These are phyloP conservation scores for Alternaria burnsii DNA, from an alignment of 2,329 filamentous ascomycete species.

Conservation along the genomic window DNA sequence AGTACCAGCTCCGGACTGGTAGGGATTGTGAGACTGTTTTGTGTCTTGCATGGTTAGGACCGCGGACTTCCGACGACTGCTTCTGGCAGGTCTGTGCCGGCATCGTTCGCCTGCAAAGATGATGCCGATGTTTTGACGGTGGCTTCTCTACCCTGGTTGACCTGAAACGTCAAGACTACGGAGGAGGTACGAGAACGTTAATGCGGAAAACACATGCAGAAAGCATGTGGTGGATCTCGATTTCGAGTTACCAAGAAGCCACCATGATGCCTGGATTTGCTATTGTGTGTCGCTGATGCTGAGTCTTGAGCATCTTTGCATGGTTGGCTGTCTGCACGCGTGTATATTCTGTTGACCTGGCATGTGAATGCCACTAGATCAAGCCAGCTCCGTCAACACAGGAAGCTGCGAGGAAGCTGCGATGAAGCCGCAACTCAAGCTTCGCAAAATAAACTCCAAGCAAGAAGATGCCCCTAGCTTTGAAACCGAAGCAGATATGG, in stretches of 20 bases:
- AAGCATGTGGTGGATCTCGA: neutral
- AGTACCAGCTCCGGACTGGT: constrained; percentile 15
- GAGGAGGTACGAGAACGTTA: neutral
- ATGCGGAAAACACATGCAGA: neutral
- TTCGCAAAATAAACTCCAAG: neutral
- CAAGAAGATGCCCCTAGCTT: neutral
- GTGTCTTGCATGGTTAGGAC: constrained; percentile 7
- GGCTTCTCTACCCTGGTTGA: neutral
- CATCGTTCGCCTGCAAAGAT: neutral
- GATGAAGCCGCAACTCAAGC: neutral
- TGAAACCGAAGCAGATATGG: neutral
- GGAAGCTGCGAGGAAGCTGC: neutral
- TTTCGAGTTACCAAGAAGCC: neutral
- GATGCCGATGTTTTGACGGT: neutral
- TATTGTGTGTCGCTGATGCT: neutral
- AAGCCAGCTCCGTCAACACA: neutral
- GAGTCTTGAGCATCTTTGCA: neutral
- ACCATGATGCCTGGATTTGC: neutral
- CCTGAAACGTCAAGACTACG: neutral
- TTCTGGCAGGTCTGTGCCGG: neutral
- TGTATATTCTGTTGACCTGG: neutral
- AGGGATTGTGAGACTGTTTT: neutral
- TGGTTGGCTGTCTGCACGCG: neutral
- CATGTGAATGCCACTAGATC: neutral
- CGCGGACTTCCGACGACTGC: neutral